Base-by-base conservation (phyloP, 2,329 filamentous ascomycete genomes). In the Cladosporium phlei region DNA sequence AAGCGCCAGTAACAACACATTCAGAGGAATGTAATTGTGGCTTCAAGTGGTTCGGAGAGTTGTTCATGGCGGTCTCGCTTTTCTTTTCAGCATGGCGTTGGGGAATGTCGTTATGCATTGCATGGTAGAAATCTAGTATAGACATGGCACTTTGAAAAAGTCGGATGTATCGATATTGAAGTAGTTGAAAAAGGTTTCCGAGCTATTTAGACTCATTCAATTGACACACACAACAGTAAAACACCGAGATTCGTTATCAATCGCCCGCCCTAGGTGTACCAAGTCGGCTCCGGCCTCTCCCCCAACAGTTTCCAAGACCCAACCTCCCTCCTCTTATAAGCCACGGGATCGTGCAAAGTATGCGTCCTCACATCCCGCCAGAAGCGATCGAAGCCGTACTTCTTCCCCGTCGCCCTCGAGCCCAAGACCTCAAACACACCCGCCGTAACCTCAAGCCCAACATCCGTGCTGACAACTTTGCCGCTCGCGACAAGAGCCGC, bases 1-100 rank as follows among this genome's bases (percentile, higher is more conserved):
- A 58, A 89, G 84, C 66, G 86, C 86, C 40, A 88, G 85, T 66
- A 77, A 76, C 43, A 90, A 91, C 67, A 82, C 82, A 30, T 86
- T 89, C 65, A 78, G 84, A 63, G 77, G 74, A 60, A 75, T 87
- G 72, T 84, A 59, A 47, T 21, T 20, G 7, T 8, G 12, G 8
- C 9, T 3, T 27, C 2, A 14, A 6, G 24, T 2, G 24, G 6
- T 29, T 21, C 12, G n/a, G 22, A 32, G 12, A 19, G 7, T 29
- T 22, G 3, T 16, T 16, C 20, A 7, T 6, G 32, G 12, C 17
- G 8, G 11, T 29, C 2, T 28, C 9, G 17, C 16, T 24, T 29
- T 37, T 35, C 40, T 24, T 45, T 45, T 30, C 32, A 45, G 42
- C 42, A 45, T 45, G 42, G 42, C 42, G 42, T 45, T 45, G 30